Conservation (phyloP, 2,329 filamentous ascomycete genomes). For the Cladophialophora immunda region DNA sequence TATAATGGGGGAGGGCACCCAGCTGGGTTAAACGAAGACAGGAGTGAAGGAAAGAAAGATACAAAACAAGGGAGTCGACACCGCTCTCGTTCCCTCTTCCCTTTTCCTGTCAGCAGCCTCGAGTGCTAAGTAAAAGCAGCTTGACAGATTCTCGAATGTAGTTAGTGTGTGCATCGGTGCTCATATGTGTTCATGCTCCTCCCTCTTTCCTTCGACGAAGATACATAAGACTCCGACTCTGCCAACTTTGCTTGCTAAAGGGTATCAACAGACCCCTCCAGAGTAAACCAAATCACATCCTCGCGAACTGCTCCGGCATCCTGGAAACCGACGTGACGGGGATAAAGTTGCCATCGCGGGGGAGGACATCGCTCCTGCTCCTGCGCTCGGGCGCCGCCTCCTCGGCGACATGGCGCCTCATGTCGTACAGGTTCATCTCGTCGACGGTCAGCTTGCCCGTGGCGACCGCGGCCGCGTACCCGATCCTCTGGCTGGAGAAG, state of each 20-base stretch:
- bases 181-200: too few species aligned
- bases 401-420: slow-evolving; percentile 15
- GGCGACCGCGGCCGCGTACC: slow-evolving; percentile 70
- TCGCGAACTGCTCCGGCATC: slow-evolving; percentile 12
- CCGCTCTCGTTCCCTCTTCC: too few species aligned
- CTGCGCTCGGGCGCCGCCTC: slow-evolving; percentile 12
- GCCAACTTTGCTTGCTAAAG: not conserved
- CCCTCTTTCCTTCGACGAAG: not conserved
- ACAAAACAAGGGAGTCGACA: too few species aligned
- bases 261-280: not conserved
- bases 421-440: slow-evolving; percentile 67
- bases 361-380: not conserved
- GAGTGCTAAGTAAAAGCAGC: too few species aligned
- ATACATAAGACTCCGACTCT: not conserved
- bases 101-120: too few species aligned
- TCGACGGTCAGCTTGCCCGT: slow-evolving; percentile 71
- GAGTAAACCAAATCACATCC: not conserved
- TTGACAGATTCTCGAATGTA: not conserved
- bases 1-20: too few species aligned
- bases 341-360: not conserved
- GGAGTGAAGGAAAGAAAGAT: too few species aligned
- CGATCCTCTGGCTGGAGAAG: slow-evolving; percentile 20
- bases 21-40: too few species aligned
- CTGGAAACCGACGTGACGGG: slow-evolving; percentile 1
- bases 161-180: too few species aligned